A percentile compares a stretch with the other conserved stretches of the same genome.
Evolutionary conservation across 73 alveolate species (phyloP).

Genomic region (Symbiodinium natans): DNA sequence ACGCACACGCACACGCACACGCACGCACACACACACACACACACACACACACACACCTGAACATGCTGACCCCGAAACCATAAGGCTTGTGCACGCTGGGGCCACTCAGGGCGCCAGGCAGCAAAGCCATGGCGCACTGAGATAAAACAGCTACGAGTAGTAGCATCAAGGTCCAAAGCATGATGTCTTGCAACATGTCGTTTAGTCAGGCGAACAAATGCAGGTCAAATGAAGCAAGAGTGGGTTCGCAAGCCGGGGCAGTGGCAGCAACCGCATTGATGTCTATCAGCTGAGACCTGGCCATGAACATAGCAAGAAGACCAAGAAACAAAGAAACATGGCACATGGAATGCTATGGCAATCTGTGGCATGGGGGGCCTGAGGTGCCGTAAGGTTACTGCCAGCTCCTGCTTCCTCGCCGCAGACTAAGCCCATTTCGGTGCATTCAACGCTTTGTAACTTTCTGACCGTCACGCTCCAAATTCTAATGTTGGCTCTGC

Average conservation of each 20-base stretch:
- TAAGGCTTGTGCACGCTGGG: neutral
- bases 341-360: neutral
- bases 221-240: no score
- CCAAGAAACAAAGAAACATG: neutral
- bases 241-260: no score
- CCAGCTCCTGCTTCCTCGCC: constrained; percentile 72
- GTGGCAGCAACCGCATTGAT: constrained; percentile 6
- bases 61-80: neutral
- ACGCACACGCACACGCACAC: constrained; percentile 27
- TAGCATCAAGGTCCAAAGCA: no score
- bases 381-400: constrained; percentile 69
- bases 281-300: constrained; percentile 67
- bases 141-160: neutral
- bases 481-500: no score
- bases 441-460: no score
- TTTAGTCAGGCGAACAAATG: no score
- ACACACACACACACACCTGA: neutral
- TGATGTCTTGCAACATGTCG: no score
- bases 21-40: neutral
- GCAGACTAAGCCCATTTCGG: no score
- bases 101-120: constrained; percentile 1
- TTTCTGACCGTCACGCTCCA: no score
- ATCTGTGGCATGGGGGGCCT: neutral
- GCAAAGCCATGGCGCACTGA: neutral
- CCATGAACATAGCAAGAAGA: neutral